Evolutionary conservation across 352 stramenopile genomes (phyloP), one percentile per base, ranked within the genome.

Genomic region (Vaucheria bursata): DNA sequence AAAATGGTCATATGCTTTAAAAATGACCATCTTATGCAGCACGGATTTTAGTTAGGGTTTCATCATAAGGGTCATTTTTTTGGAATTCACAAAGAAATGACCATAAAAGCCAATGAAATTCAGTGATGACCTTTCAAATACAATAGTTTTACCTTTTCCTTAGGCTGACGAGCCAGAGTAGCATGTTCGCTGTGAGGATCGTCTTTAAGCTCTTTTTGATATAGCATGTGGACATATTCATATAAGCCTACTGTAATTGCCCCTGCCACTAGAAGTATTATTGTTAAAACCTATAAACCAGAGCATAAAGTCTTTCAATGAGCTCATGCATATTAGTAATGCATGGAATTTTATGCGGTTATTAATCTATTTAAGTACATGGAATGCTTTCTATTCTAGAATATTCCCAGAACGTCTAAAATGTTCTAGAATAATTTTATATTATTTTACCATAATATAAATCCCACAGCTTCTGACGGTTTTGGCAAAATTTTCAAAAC

Each of bases 281-380:
- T 64, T 18, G 78, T 74, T 68, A 83, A 59, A 37, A 83, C 65
- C 78, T 83, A n/a, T n/a, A n/a, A n/a, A n/a, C n/a, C n/a, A n/a
- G n/a, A n/a, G n/a, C n/a, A n/a, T n/a, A n/a, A n/a, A n/a, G n/a
- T n/a, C n/a, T n/a, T n/a, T n/a, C n/a, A n/a, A n/a, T n/a, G n/a
- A n/a, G n/a, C n/a, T n/a, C n/a, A n/a, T n/a, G n/a, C n/a, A n/a
- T n/a, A n/a, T n/a, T n/a, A n/a, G n/a, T n/a, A n/a, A n/a, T n/a
- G n/a, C n/a, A n/a, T n/a, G n/a, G n/a, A n/a, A n/a, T n/a, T n/a
- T n/a, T n/a, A n/a, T n/a, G n/a, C n/a, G n/a, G n/a, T n/a, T n/a
- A n/a, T n/a, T n/a, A n/a, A n/a, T n/a, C n/a, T n/a, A n/a, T n/a
- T n/a, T n/a, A n/a, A n/a, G n/a, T n/a, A n/a, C n/a, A n/a, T n/a